Evolutionary conservation across 441 rosid genomes (phyloP).

Genomic region (Biscutella laevigata): DNA sequence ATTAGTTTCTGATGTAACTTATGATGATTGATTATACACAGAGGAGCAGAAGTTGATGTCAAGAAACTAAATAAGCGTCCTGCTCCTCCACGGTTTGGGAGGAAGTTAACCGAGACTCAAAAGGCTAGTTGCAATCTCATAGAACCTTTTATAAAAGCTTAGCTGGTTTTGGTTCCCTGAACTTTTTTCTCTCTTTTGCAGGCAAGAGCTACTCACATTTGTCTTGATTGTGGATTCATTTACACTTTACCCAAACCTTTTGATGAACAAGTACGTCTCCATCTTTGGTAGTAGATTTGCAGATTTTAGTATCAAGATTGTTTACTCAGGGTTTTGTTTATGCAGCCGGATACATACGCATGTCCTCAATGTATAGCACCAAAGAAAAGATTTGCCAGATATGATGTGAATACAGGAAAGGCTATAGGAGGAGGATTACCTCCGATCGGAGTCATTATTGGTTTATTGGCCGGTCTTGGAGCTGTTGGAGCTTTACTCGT

Average conservation of each 20-base stretch:
- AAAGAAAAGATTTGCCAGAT: conserved; percentile 73
- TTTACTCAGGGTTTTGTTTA: not conserved
- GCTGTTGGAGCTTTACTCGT: conserved; percentile 80
- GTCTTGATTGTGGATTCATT: conserved; percentile 89
- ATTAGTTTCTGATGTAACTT: not conserved
- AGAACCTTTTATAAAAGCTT: not conserved
- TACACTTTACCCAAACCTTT: conserved; percentile 66
- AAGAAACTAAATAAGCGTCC: conserved; percentile 81
- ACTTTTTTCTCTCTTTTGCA: conserved; percentile 27
- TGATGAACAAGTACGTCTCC: conserved; percentile 86
- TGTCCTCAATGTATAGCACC: conserved; percentile 94
- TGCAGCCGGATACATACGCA: conserved; percentile 69
- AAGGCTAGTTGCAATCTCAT: conserved; percentile 39
- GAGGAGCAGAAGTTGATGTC: conserved; percentile 86
- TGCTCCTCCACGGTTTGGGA: conserved; percentile 89
- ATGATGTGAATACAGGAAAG: conserved; percentile 76
- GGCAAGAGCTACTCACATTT: conserved; percentile 88
- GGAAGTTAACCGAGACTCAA: conserved; percentile 78
- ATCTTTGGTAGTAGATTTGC: too few species aligned
- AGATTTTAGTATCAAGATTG: not conserved
- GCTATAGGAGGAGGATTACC: conserved; percentile 89
- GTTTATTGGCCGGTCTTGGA: conserved; percentile 67
- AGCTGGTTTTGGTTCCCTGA: not conserved
- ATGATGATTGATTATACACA: conserved; percentile 22
- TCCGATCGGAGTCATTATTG: conserved; percentile 72